These are phyloP conservation scores for Boletus rubroflammeus DNA, from an alignment of 768 basidiomycete species.

Conservation along the genomic window DNA sequence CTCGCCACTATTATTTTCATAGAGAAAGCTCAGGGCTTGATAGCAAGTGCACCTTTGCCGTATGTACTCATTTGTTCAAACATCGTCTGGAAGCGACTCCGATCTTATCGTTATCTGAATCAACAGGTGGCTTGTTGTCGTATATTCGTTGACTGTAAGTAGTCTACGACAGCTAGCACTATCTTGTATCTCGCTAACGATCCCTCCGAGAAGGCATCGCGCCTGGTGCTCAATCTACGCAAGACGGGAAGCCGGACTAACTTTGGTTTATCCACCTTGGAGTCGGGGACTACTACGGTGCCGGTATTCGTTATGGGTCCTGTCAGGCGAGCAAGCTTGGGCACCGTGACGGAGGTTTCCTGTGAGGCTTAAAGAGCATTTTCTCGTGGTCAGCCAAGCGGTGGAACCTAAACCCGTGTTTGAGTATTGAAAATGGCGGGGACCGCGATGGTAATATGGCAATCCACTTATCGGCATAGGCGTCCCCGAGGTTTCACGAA, in stretches of 20 bases:
- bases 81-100: too few species aligned
- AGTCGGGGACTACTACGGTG: neutral
- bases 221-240: neutral
- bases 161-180: neutral
- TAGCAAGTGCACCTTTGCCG: neutral
- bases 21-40: neutral
- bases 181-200: neutral
- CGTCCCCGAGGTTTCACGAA: too few species aligned
- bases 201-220: neutral
- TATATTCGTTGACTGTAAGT: neutral
- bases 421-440: neutral
- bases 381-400: neutral
- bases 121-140: neutral
- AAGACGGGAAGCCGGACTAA: neutral
- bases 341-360: neutral
- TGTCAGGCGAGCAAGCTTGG: neutral
- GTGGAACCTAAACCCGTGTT: neutral
- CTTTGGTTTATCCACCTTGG: neutral
- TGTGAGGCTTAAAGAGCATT: neutral
- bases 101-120: too few species aligned
- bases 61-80: neutral
- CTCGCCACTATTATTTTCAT: neutral
- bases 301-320: neutral
- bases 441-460: too few species aligned
- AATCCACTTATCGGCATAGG: too few species aligned